Base-by-base conservation (phyloP, 1,139 yeast species). In the Debaryomycetaceae sp. region DNA sequence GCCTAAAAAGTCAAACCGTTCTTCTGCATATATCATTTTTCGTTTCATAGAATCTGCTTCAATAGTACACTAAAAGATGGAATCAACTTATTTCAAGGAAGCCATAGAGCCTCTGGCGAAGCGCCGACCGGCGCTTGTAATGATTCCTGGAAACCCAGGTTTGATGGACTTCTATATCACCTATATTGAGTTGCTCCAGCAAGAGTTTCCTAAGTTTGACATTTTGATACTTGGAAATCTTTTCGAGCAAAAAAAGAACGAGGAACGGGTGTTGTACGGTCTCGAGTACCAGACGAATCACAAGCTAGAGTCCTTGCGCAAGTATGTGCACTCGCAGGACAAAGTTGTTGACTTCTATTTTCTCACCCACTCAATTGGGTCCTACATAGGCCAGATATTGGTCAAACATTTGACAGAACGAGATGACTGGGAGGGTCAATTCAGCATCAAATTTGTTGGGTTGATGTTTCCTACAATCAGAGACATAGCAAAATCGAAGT, bases 121-220 rank as follows among this genome's bases (percentile, higher is more conserved):
- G 17, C 36, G n/a, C n/a, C 36, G 23, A 8, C 38, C 38, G n/a
- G 49, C 78, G 36, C 53, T 83, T 33, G 65, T 79, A n/a, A 68
- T 83, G 48, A 70, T 83, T 8, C 88, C 89, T 0, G 89, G 89
- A 0, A 83, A 83, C 50, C 89, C 89, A 0, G 89, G 88, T 0
- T 59, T 83, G 23, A 74, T 79, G 29, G 82, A 80, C 49, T 83
- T 72, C 57, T 83, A 83, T 56, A 66, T 66, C 8, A 70, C 75
- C 1, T 83, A 78, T 54, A 62, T 83, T 35, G 66, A 65, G 34
- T 57, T 68, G 34, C 58, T 83, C 41, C 80, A 79, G 43, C 48
- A 57, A 33, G 55, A 57, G 34, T 60, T 68, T 42, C 83, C 85
- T 0, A 57, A 62, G 3, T 64, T 69, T 42, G 84, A 80, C 54